phyloP scores from a whole-genome alignment of 129 eudicot species.

The Dittrichia graveolens region DNA sequence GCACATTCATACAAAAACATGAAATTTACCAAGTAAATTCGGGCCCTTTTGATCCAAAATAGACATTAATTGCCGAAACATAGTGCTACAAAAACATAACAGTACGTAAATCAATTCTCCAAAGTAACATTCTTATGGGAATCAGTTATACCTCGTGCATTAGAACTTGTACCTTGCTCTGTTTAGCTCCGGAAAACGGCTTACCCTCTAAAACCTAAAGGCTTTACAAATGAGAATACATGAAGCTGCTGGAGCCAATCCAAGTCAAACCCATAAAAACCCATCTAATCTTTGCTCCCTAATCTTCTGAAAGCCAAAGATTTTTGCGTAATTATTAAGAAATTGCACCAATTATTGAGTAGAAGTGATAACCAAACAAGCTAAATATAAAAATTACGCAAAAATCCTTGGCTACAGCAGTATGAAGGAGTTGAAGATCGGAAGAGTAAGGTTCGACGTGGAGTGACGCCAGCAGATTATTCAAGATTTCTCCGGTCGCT shows the following conservation, averaged over 20 bases:
- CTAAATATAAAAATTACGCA: constrained; percentile 15
- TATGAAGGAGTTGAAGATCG: constrained; percentile 28
- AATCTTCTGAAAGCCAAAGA: constrained; percentile 35
- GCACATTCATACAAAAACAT: too few species aligned
- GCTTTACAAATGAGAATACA: background rate
- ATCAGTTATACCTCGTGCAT: background rate
- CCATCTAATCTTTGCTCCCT: constrained; percentile 34
- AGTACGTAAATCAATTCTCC: background rate
- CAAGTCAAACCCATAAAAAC: constrained; percentile 39
- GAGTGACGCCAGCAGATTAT: constrained; percentile 22
- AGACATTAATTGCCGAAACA: background rate
- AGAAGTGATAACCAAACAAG: background rate
- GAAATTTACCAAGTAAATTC: too few species aligned
- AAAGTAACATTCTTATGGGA: background rate
- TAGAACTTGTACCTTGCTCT: background rate
- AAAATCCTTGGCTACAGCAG: constrained; percentile 32
- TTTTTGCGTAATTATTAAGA: constrained; percentile 20
- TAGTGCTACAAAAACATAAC: background rate
- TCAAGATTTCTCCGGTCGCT: constrained; percentile 7
- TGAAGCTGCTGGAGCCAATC: constrained; percentile 28
- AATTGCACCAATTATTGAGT: background rate
- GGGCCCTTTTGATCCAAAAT: too few species aligned
- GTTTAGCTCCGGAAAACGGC: background rate
- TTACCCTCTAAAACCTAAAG: background rate
- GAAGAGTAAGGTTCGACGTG: constrained; percentile 30